Evolutionary conservation across 2,329 filamentous ascomycete species (phyloP).

Genomic region (Talaromyces pinophilus): DNA sequence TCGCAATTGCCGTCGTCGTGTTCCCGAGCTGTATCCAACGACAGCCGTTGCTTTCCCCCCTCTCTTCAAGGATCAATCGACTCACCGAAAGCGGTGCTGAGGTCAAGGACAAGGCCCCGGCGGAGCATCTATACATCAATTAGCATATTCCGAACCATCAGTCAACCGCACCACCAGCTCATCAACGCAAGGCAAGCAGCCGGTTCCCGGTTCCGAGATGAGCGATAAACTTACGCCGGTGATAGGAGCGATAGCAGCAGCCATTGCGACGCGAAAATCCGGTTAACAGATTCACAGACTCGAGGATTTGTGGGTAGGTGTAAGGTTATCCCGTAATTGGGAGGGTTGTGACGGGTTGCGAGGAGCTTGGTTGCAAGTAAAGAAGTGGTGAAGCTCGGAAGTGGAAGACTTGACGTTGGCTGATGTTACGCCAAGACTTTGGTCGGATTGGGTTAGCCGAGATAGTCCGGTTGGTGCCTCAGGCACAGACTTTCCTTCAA

Average conservation of each 20-base stretch:
- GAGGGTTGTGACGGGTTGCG: conserved; percentile 4
- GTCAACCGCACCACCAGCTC: neutral
- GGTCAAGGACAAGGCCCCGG: conserved; percentile 65
- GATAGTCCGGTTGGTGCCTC: neutral
- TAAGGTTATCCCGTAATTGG: neutral
- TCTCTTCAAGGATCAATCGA: conserved; percentile 26
- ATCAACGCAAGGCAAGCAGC: neutral
- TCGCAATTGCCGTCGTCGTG: neutral
- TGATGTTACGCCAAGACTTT: conserved; percentile 23
- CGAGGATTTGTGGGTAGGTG: neutral
- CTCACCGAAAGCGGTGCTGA: conserved; percentile 67
- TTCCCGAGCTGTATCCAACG: neutral
- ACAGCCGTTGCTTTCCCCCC: neutral
- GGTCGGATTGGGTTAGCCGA: conserved; percentile 17
- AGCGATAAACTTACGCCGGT: conserved; percentile 45
- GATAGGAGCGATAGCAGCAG: conserved; percentile 47
- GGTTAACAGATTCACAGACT: neutral
- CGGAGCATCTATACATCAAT: conserved; percentile 59
- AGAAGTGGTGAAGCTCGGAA: conserved; percentile 20
- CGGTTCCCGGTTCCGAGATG: conserved; percentile 25
- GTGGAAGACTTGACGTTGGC: conserved; percentile 24
- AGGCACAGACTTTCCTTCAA: neutral
- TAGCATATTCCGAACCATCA: neutral
- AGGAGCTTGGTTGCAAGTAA: conserved; percentile 8
- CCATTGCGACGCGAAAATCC: conserved; percentile 38